A percentile compares a stretch with the other conserved stretches of the same genome.
Evolutionary conservation across 1,284 basidiomycete species (phyloP).

Genomic region (Apiotrichum siamense): DNA sequence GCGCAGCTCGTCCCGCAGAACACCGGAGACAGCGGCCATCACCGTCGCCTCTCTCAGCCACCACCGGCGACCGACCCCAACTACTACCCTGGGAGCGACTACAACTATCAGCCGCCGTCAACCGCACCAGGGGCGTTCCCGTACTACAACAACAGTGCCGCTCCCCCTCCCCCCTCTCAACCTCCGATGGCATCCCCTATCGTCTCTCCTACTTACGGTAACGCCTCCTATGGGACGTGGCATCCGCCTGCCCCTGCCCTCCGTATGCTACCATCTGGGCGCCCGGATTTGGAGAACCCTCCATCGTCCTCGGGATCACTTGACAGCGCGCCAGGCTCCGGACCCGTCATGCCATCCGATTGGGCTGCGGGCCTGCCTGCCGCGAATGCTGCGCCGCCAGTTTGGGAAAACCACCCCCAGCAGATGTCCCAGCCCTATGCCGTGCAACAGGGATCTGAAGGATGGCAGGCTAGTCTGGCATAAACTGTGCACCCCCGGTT

Average conservation of each 20-base stretch:
- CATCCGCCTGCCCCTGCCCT: slow-evolving; percentile 8
- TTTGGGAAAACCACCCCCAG: slow-evolving; percentile 15
- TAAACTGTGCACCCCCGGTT: background rate
- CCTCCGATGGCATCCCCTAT: slow-evolving; percentile 14
- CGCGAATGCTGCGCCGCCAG: background rate
- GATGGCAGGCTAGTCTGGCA: slow-evolving; percentile 17
- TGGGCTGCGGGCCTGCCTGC: slow-evolving; percentile 6
- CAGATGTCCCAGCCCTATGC: slow-evolving; percentile 12
- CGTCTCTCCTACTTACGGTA: slow-evolving; percentile 8
- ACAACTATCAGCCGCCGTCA: slow-evolving; percentile 21
- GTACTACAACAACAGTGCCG: slow-evolving; percentile 5
- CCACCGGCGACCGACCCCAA: slow-evolving; percentile 6
- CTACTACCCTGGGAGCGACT: slow-evolving; percentile 10
- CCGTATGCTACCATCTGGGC: slow-evolving; percentile 7
- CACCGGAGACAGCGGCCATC: slow-evolving; percentile 8
- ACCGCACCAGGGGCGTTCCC: slow-evolving; percentile 14
- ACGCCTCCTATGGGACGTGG: slow-evolving; percentile 9
- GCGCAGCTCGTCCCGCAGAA: background rate
- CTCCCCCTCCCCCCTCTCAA: slow-evolving; percentile 4
- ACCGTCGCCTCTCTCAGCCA: slow-evolving; percentile 14
- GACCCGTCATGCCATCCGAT: slow-evolving; percentile 4
- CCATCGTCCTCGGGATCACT: slow-evolving; percentile 16
- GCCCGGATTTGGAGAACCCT: slow-evolving; percentile 11
- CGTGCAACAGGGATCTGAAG: slow-evolving; percentile 13
- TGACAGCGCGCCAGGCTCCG: slow-evolving; percentile 10